phyloP scores from a whole-genome alignment of 768 basidiomycete species.

The Russula griseocarnosa region DNA sequence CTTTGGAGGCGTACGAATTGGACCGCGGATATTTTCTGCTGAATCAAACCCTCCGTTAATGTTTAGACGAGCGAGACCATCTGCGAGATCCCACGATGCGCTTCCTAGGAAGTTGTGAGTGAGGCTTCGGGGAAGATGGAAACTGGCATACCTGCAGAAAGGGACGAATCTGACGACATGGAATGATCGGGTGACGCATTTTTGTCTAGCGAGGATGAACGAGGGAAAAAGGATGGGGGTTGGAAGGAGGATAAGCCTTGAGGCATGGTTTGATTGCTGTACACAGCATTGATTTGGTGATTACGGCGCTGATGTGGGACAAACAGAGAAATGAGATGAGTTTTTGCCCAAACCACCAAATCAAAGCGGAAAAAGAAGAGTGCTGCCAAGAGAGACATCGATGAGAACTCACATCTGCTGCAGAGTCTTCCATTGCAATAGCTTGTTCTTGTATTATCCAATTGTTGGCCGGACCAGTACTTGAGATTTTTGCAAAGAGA shows the following conservation, averaged over 20 bases:
- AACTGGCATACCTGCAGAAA: conserved; percentile 48
- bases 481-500: conserved; percentile 35
- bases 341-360: conserved; percentile 6
- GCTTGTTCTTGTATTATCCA: conserved; percentile 50
- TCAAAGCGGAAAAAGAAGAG: background rate
- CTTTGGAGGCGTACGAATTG: conserved; percentile 66
- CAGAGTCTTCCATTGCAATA: conserved; percentile 24
- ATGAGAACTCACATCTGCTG: conserved; percentile 26
- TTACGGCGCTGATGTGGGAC: conserved; percentile 28
- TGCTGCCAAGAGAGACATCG: conserved; percentile 5
- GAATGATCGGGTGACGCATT: conserved; percentile 35
- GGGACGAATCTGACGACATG: conserved; percentile 32
- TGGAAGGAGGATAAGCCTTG: conserved; percentile 27
- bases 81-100: conserved; percentile 59
- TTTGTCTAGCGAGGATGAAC: conserved; percentile 25
- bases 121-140: conserved; percentile 54
- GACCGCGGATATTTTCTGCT: conserved; percentile 36
- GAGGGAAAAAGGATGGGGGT: conserved; percentile 25
- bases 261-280: conserved; percentile 28
- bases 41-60: conserved; percentile 56
- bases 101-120: conserved; percentile 52
- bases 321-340: conserved; percentile 23
- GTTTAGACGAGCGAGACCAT: conserved; percentile 69
- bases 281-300: conserved; percentile 28
- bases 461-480: conserved; percentile 36